Conservation (phyloP, 371 early-diverging fungal species). For the Mortierella sp. region DNA sequence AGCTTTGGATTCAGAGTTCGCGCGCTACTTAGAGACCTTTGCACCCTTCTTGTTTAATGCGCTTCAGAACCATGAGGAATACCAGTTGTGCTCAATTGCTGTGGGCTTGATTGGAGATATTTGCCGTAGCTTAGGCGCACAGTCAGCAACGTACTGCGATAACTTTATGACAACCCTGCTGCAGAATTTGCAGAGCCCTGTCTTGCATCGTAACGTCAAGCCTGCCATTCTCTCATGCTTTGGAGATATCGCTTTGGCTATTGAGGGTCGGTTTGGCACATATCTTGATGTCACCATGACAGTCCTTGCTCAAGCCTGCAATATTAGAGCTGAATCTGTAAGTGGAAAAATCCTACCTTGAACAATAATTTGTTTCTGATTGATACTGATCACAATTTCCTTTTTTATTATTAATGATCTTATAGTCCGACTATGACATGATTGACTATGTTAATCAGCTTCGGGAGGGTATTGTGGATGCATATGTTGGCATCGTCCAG, state of each 20-base stretch:
- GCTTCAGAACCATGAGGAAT: constrained; percentile 90
- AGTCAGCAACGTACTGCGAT: constrained; percentile 80
- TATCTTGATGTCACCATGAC: constrained; percentile 88
- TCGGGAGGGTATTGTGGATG: constrained; percentile 92
- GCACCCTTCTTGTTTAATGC: constrained; percentile 85
- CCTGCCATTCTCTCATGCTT: constrained; percentile 95
- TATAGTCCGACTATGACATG: constrained; percentile 75
- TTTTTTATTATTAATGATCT: constrained; percentile 2
- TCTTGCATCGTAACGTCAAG: constrained; percentile 88
- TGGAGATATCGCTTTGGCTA: constrained; percentile 97
- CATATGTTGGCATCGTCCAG: constrained; percentile 95
- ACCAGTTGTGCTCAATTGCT: constrained; percentile 90
- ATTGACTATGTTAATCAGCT: constrained; percentile 87
- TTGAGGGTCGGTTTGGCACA: constrained; percentile 87
- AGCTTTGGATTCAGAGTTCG: constrained; percentile 86
- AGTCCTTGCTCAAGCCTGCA: constrained; percentile 88
- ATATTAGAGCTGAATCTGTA: constrained; percentile 69
- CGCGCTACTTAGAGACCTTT: constrained; percentile 88
- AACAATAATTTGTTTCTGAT: constrained; percentile 5
- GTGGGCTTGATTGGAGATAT: constrained; percentile 96
- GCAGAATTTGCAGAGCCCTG: constrained; percentile 79
- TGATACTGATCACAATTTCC: constrained; percentile 1
- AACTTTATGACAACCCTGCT: constrained; percentile 89
- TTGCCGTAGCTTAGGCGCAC: constrained; percentile 86
- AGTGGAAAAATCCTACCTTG: constrained; percentile 8